phyloP scores from a whole-genome alignment of 2,329 filamentous ascomycete species.

The Paecilomyces sp. region DNA sequence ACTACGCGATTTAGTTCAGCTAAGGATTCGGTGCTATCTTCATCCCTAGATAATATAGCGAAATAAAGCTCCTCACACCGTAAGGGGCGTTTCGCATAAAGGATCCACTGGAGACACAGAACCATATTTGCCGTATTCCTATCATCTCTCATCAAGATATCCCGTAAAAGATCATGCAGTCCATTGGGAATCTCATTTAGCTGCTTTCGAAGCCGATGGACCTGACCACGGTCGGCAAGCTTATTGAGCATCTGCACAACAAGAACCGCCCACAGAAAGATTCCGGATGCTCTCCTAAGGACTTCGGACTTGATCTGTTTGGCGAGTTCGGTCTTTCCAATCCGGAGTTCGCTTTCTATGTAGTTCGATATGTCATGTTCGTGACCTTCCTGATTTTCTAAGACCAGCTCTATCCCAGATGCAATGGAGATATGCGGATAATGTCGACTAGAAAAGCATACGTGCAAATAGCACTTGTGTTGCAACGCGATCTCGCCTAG shows the following conservation, averaged over 20 bases:
- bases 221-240: conserved; percentile 22
- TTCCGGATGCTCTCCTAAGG: conserved; percentile 29
- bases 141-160: conserved; percentile 44
- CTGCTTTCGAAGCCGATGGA: conserved; percentile 20
- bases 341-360: conserved; percentile 20
- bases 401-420: conserved; percentile 18
- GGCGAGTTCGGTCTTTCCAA: conserved; percentile 11
- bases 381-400: conserved; percentile 30
- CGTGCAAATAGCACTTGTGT: conserved; percentile 7
- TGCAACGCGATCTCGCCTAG: conserved; percentile 14
- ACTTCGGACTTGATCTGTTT: conserved; percentile 24
- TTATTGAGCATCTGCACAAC: conserved; percentile 39
- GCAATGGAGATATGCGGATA: conserved; percentile 33
- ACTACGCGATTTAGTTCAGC: conserved; percentile 3
- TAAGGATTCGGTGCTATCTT: conserved; percentile 10
- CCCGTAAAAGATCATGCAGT: conserved; percentile 43
- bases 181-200: conserved; percentile 34
- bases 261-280: conserved; percentile 41
- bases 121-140: conserved; percentile 34
- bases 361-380: conserved; percentile 27
- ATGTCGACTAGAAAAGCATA: conserved; percentile 36
- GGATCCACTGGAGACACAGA: conserved; percentile 47
- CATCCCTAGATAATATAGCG: conserved; percentile 29
- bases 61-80: conserved; percentile 40
- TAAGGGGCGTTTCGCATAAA: conserved; percentile 43